Evolutionary conservation across 306 rosid species (phyloP).

Genomic region (Vigna radiata): DNA sequence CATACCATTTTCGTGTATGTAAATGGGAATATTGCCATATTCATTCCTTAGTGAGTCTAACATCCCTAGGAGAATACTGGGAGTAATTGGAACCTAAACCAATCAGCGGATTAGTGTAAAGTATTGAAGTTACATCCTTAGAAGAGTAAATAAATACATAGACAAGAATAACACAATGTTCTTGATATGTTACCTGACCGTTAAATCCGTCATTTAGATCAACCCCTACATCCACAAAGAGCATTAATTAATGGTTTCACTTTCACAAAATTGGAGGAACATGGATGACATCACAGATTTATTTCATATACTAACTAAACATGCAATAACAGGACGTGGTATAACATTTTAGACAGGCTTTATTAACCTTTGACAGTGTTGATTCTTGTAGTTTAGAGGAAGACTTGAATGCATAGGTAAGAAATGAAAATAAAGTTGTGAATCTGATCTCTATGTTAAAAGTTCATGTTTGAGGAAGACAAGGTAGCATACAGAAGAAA

Average conservation of each 20-base stretch:
- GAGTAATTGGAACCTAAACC: slow-evolving; percentile 47
- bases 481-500: background rate
- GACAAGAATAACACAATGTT: background rate
- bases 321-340: background rate
- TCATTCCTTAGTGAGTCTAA: slow-evolving; percentile 49
- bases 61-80: slow-evolving; percentile 40
- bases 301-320: slow-evolving; percentile 21
- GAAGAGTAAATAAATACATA: background rate
- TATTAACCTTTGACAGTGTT: background rate
- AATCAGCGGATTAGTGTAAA: slow-evolving; percentile 26
- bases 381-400: background rate
- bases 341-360: background rate
- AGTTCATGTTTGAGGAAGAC: background rate
- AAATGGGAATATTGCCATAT: slow-evolving; percentile 54
- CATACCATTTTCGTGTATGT: slow-evolving; percentile 67
- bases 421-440: background rate
- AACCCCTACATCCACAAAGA: slow-evolving; percentile 16
- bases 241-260: slow-evolving; percentile 5
- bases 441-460: background rate
- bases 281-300: background rate
- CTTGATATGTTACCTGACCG: slow-evolving; percentile 41
- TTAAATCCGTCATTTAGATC: background rate
- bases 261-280: slow-evolving; percentile 6
- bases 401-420: background rate
- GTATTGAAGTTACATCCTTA: background rate